A percentile compares a stretch with the other conserved stretches of the same genome.
These are phyloP conservation scores for Erysiphe pisi DNA, from an alignment of 2,329 filamentous ascomycete species.

Conservation along the genomic window DNA sequence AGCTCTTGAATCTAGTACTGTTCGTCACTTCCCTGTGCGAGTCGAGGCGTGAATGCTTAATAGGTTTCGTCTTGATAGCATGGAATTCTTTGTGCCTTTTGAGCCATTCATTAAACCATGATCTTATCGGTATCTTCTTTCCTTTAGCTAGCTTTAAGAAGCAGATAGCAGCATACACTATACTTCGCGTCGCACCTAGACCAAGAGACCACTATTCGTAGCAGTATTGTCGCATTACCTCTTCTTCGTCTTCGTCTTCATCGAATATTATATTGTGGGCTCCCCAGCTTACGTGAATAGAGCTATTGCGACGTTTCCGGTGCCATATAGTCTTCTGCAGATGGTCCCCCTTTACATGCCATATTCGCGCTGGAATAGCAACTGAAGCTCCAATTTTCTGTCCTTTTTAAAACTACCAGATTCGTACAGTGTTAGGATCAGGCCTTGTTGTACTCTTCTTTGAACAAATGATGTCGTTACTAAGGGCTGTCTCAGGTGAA, in stretches of 20 bases:
- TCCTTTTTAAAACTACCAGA: too few species aligned
- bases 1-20: constrained; percentile 10
- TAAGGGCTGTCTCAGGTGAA: neutral
- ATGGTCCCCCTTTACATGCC: neutral
- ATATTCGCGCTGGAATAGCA: too few species aligned
- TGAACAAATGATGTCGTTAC: neutral
- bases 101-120: neutral
- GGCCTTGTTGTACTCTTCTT: neutral
- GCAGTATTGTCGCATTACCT: constrained; percentile 26
- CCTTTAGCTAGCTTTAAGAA: neutral
- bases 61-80: constrained; percentile 24
- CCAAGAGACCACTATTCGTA: constrained; percentile 19
- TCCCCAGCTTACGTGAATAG: neutral
- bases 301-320: neutral
- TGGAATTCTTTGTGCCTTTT: neutral
- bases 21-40: neutral
- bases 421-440: neutral
- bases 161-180: neutral
- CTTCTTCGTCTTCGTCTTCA: neutral
- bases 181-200: neutral
- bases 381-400: too few species aligned
- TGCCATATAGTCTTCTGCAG: neutral
- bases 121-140: neutral
- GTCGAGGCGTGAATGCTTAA: constrained; percentile 19
- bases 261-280: constrained; percentile 23